phyloP scores from a whole-genome alignment of 805 yeast genomes.

The Teunomyces stri region DNA sequence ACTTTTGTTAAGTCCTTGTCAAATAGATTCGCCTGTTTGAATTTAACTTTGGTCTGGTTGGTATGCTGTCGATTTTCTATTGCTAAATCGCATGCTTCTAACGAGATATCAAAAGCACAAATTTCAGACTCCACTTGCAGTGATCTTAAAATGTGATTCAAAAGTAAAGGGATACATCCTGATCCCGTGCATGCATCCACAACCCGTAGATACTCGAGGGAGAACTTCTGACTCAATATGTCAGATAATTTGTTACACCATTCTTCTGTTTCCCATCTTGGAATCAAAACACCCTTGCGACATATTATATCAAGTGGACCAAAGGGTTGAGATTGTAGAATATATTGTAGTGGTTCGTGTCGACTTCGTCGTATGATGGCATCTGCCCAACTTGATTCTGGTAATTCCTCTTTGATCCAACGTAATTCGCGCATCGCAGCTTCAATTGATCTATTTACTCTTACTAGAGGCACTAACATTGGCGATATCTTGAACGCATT shows the following conservation, averaged over 20 bases:
- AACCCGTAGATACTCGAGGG: conserved; percentile 23
- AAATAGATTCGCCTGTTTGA: conserved; percentile 16
- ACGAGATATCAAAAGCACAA: conserved; percentile 57
- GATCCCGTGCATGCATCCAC: conserved; percentile 84
- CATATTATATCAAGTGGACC: conserved; percentile 64
- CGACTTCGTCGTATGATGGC: conserved; percentile 56
- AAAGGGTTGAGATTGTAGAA: conserved; percentile 85
- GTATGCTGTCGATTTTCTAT: conserved; percentile 33
- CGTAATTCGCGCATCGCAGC: conserved; percentile 55
- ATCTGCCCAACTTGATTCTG: conserved; percentile 38
- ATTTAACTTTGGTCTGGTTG: conserved; percentile 5
- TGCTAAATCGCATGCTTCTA: conserved; percentile 51
- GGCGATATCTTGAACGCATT: conserved; percentile 25
- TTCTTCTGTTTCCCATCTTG: conserved; percentile 95
- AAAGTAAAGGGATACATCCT: conserved; percentile 74
- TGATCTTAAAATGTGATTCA: conserved; percentile 26
- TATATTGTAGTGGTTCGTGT: conserved; percentile 76
- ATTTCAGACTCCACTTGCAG: conserved; percentile 17
- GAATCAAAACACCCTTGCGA: conserved; percentile 68
- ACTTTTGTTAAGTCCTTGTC: conserved; percentile 3
- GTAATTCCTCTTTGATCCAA: conserved; percentile 65
- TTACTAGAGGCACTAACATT: conserved; percentile 32
- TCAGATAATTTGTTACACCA: conserved; percentile 57
- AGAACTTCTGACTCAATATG: neutral
- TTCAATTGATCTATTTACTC: conserved; percentile 26